Evolutionary conservation across 208 protist genomes (phyloP), one percentile per base, ranked within the genome.

Genomic region (Wallacemonas collosoma): DNA sequence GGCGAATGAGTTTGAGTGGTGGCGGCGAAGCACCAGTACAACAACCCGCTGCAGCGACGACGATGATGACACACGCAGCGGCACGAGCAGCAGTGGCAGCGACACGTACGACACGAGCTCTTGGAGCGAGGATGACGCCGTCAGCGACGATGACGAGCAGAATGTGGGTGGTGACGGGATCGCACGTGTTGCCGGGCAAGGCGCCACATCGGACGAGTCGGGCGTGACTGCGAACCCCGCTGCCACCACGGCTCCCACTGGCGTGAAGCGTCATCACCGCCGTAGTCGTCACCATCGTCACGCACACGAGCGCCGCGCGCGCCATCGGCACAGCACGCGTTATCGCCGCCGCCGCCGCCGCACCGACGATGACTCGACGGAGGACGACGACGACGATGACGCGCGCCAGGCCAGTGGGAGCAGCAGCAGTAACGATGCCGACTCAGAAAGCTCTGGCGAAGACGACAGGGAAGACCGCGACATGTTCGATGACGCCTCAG

Each of bases 61-160:
- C 26, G 56, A 38, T 4, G 38, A 62, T 36, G 38, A 15, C 35
- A 15, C 56, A 61, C 6, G 44, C 68, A 41, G 48, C 55, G 38
- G 26, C 55, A 61, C n/a, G 7, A n/a, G 62, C 14, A 72, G 45
- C 51, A 64, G 61, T 15, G 69, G 17, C 36, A 73, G 66, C 11
- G 66, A 71, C 44, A 41, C 57, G 6, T 63, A 77, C 54, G 66
- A 64, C n/a, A 71, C 57, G 50, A 38, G 51, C 26, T 63, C 54
- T 3, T 44, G 44, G 56, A 36, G 36, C n/a, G 62, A 68, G 40
- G 51, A 67, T 8, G 66, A 71, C 36, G 40, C n/a, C 50, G 41
- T 64, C 65, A 58, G 17, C 60, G 75, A 72, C 5, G 67, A 69
- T 26, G 65, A 75, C 45, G 56, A 41, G 47, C 60, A 63, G 11